These are phyloP conservation scores for Carallia brachiata DNA, from an alignment of 345 rosid species.

Conservation along the genomic window DNA sequence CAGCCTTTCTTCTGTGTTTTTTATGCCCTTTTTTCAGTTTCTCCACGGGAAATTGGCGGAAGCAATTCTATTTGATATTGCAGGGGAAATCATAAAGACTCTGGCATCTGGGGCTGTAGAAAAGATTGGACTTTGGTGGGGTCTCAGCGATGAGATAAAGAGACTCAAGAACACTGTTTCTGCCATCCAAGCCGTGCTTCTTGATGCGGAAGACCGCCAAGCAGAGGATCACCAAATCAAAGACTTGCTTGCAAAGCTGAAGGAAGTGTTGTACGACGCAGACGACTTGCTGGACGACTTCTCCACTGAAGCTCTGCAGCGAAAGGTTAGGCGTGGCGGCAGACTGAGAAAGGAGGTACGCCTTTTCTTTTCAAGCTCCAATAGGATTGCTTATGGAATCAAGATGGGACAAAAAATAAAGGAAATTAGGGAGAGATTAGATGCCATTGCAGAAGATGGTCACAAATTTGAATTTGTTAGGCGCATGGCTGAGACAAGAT, in stretches of 20 bases:
- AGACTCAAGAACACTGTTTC: background rate
- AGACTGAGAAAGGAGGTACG: slow-evolving; percentile 1
- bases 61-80: too few species aligned
- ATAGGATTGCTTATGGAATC: background rate
- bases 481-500: background rate
- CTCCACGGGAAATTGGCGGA: too few species aligned
- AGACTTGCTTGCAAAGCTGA: slow-evolving; percentile 3
- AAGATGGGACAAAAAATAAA: slow-evolving; percentile 9
- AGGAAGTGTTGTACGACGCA: slow-evolving; percentile 5
- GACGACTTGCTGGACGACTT: slow-evolving; percentile 15
- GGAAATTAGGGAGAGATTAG: slow-evolving; percentile 8
- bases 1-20: too few species aligned
- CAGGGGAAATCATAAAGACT: too few species aligned
- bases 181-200: slow-evolving; percentile 1
- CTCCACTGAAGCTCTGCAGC: background rate
- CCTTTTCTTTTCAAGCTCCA: background rate
- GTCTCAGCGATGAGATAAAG: background rate
- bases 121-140: slow-evolving; percentile 1
- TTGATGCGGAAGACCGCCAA: slow-evolving; percentile 12
- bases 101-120: background rate
- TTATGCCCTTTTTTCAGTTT: too few species aligned
- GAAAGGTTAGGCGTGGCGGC: background rate
- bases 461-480: background rate
- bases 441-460: background rate
- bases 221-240: background rate